These are phyloP conservation scores for Crepidotus variabilis DNA, from an alignment of 768 basidiomycete species.

Conservation along the genomic window DNA sequence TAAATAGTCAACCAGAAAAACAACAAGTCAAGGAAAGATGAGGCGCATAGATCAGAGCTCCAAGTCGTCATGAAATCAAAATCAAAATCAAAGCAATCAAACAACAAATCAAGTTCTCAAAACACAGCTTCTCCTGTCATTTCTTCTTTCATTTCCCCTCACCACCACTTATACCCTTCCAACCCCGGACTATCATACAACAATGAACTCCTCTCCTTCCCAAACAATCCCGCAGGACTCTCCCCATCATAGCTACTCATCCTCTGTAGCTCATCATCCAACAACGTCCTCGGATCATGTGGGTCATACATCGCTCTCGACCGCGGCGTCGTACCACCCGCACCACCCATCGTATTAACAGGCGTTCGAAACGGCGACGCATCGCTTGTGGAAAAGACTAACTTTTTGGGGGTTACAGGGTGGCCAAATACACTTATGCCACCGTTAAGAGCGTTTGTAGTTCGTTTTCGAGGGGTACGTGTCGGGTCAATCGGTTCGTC, in stretches of 20 bases:
- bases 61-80: constrained; percentile 4
- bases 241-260: constrained; percentile 41
- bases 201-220: constrained; percentile 45
- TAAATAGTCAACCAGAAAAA: constrained; percentile 2
- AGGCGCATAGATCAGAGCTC: constrained; percentile 9
- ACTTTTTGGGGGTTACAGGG: constrained; percentile 35
- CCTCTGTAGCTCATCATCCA: constrained; percentile 71
- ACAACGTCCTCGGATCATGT: constrained; percentile 60
- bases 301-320: constrained; percentile 59
- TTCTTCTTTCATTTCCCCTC: too few species aligned
- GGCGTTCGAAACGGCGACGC: constrained; percentile 39
- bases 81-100: constrained; percentile 3
- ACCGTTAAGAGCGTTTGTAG: constrained; percentile 13
- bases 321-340: constrained; percentile 32
- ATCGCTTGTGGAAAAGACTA: constrained; percentile 32
- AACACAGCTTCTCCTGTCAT: too few species aligned
- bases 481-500: constrained; percentile 27
- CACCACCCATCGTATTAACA: background rate
- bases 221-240: constrained; percentile 69
- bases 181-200: constrained; percentile 75
- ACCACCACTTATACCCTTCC: constrained; percentile 27
- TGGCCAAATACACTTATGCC: constrained; percentile 19
- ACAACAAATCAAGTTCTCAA: background rate
- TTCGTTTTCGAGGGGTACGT: constrained; percentile 36
- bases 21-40: constrained; percentile 13